These are phyloP conservation scores for Narthecium ossifragum DNA, from an alignment of 106 monocot species.

Conservation along the genomic window DNA sequence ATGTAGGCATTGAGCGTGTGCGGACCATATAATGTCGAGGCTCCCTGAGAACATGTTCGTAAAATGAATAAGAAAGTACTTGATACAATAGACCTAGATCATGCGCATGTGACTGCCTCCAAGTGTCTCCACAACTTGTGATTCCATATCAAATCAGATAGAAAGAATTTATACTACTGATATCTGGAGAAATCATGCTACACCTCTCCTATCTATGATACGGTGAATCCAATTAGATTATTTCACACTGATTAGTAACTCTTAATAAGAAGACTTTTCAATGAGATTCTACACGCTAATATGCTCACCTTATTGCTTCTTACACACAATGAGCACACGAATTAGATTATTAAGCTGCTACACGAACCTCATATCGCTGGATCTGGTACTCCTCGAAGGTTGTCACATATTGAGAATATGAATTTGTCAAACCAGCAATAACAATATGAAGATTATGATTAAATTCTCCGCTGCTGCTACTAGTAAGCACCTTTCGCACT, in stretches of 20 bases:
- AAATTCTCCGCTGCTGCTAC: conserved; percentile 11
- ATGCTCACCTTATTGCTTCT: no score
- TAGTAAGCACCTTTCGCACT: conserved; percentile 8
- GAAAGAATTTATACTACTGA: background rate
- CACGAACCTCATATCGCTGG: conserved; percentile 30
- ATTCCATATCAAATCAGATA: no score
- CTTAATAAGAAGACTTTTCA: no score
- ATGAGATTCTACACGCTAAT: no score
- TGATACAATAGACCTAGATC: background rate
- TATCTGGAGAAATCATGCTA: background rate
- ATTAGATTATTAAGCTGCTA: no score
- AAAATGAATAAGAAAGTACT: background rate
- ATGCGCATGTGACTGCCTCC: no score
- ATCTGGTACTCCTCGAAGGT: conserved; percentile 30
- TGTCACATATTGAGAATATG: conserved; percentile 30
- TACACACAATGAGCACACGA: no score
- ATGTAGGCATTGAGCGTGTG: conserved; percentile 30
- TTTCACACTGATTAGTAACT: no score
- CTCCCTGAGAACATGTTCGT: conserved; percentile 9
- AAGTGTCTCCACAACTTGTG: no score
- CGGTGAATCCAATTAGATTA: no score
- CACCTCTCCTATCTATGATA: no score
- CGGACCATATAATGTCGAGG: conserved; percentile 27
- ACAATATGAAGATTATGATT: conserved; percentile 12
- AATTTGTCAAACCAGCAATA: conserved; percentile 30